Evolutionary conservation across 192 early-diverging fungal species (phyloP).

Genomic region (Diversispora eburnea): DNA sequence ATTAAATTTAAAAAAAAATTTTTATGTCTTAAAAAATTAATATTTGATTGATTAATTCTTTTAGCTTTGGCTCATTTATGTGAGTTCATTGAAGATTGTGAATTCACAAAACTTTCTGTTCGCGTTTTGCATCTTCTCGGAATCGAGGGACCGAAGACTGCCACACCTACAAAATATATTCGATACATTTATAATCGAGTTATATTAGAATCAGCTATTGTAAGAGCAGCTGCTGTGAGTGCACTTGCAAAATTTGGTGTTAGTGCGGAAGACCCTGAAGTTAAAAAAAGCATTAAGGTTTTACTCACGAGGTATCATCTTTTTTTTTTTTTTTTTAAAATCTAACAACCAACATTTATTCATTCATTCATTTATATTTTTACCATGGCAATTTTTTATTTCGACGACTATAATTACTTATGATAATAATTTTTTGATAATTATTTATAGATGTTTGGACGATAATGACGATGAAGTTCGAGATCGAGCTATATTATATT

Average conservation of each 20-base stretch:
- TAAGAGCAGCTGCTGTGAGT: slow-evolving; percentile 94
- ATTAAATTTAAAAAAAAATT: background rate
- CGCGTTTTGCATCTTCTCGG: slow-evolving; percentile 94
- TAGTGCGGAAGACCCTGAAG: slow-evolving; percentile 62
- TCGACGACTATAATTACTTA: background rate
- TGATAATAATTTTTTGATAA: background rate
- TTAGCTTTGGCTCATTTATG: slow-evolving; percentile 90
- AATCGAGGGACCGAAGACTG: slow-evolving; percentile 86
- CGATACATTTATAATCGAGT: slow-evolving; percentile 99
- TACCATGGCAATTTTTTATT: background rate
- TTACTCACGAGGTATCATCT: slow-evolving; percentile 72
- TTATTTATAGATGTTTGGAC: slow-evolving; percentile 76
- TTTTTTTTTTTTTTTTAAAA: too few relatives aligned
- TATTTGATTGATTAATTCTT: slow-evolving; percentile 8
- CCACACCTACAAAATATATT: slow-evolving; percentile 93
- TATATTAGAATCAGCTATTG: slow-evolving; percentile 94
- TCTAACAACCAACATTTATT: background rate
- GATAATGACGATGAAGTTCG: slow-evolving; percentile 98
- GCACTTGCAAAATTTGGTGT: slow-evolving; percentile 93
- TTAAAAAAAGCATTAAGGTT: slow-evolving; percentile 75
- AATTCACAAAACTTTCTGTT: slow-evolving; percentile 98
- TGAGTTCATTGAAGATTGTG: slow-evolving; percentile 99
- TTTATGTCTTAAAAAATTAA: too few relatives aligned
- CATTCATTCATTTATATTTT: too few relatives aligned
- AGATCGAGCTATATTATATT: slow-evolving; percentile 87